Base-by-base conservation (phyloP, 2,329 filamentous ascomycete genomes). In the Claviceps humidiphila region DNA sequence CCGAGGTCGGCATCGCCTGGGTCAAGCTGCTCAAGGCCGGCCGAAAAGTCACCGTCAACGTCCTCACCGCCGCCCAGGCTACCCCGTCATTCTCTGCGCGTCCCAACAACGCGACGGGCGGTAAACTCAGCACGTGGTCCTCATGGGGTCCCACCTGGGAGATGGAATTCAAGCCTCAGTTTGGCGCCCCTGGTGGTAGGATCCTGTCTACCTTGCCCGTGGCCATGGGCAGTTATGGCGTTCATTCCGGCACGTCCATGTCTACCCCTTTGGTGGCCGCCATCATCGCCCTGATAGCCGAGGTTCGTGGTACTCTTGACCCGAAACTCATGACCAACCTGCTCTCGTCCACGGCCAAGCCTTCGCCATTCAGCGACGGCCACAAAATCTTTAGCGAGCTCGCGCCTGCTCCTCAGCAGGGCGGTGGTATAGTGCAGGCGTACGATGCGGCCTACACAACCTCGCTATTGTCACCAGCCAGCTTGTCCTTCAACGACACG, bases 401-500 rank as follows among this genome's bases (percentile, higher is more conserved):
- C 0, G 75, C 77, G 0, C 77, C 80, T 0, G 75, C 80, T n/a
- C 63, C 74, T 5, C 80, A 84, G 60, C 77, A 82, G 58, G 81
- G 81, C 14, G 74, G 66, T 26, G 81, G 81, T 30, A 65, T 83
- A 16, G 67, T 84, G 47, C 76, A 81, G 58, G 80, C 77, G 2
- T 75, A 75, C 56, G 75, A 81, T 52, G 77, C 78, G 3, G 76
- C 79, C 2, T 72, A 76, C 56, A 68, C 75, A 13, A 77, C 71
- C 2, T 73, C 74, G 2, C 59, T 76, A 9, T 64, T 84, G 20
- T 74, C 72, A 57, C 72, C 71, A 7, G 75, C 75, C 16, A 77
- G 73, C 60, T 65, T 85, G 8, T 72, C 76, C 2, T 82, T 84
- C 66, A 83, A 84, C 60, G 81, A 84, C 60, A 80, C 78, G 0